phyloP scores from a whole-genome alignment of 106 monocot genomes.

The Allium cepa region DNA sequence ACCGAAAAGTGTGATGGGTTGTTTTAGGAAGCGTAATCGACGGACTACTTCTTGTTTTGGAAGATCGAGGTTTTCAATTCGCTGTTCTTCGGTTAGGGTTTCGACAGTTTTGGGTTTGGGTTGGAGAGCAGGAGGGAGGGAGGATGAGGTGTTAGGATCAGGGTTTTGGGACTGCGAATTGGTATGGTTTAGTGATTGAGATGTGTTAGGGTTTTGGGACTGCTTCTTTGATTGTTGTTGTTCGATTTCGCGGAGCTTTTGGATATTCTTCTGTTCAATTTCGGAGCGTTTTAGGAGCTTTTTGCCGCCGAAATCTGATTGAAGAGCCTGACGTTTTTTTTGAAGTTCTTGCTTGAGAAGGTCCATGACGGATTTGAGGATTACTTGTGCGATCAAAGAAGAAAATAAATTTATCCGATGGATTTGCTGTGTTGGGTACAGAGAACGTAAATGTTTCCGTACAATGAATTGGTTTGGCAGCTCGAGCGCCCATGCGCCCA shows the following conservation, averaged over 20 bases:
- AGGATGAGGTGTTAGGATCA: conserved; percentile 2
- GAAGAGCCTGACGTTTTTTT: conserved; percentile 60
- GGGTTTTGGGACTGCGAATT: conserved; percentile 18
- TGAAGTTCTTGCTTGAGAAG: conserved; percentile 71
- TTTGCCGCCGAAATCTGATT: conserved; percentile 78
- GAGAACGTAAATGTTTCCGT: no score
- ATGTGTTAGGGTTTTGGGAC: conserved; percentile 14
- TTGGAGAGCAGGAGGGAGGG: conserved; percentile 27
- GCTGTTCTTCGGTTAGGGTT: conserved; percentile 49
- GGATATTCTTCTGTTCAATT: conserved; percentile 79
- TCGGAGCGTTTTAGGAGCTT: conserved; percentile 92
- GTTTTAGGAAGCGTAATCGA: conserved; percentile 77
- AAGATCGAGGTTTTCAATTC: conserved; percentile 81
- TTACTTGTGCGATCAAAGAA: neutral
- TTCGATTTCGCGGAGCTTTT: conserved; percentile 77
- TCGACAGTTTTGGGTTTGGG: conserved; percentile 25
- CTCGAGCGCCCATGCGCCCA: no score
- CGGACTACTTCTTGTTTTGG: conserved; percentile 87
- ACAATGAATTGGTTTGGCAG: no score
- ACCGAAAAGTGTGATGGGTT: conserved; percentile 91
- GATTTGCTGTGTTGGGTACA: no score
- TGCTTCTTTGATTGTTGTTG: conserved; percentile 44
- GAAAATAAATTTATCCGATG: no score
- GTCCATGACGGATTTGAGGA: conserved; percentile 45
- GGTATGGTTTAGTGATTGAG: conserved; percentile 20